Conservation (phyloP, 192 early-diverging fungal genomes). For the Coemansia sp. region DNA sequence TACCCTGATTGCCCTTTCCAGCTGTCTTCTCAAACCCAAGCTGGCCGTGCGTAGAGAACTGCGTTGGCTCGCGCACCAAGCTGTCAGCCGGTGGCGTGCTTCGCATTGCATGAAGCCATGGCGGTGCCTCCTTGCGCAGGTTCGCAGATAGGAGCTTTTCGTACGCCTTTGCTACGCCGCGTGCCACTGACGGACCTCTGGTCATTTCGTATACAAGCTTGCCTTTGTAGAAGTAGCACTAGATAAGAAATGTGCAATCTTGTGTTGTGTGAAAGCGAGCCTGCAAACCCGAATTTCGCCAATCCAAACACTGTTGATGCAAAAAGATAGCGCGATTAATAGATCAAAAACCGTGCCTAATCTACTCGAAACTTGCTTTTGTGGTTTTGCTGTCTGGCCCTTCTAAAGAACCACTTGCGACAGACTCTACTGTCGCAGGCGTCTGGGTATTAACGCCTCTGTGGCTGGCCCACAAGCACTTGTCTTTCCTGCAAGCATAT, state of each 20-base stretch:
- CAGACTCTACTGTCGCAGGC: too few relatives aligned
- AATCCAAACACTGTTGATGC: background rate
- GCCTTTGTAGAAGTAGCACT: background rate
- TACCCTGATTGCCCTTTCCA: background rate
- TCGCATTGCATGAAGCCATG: conserved; percentile 53
- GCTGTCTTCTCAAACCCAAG: conserved; percentile 37
- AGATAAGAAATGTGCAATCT: background rate
- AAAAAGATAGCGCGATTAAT: conserved; percentile 1
- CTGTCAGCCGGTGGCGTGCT: conserved; percentile 47
- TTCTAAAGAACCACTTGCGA: background rate
- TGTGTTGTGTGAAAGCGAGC: background rate
- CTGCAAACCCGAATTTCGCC: background rate
- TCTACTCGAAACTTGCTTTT: background rate
- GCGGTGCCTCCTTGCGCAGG: conserved; percentile 39
- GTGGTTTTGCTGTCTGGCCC: background rate
- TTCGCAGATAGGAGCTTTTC: conserved; percentile 40
- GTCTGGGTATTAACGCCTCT: too few relatives aligned
- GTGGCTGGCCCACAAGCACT: background rate
- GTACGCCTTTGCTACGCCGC: conserved; percentile 33
- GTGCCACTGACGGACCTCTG: conserved; percentile 39
- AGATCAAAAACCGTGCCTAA: background rate
- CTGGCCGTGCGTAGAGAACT: conserved; percentile 37
- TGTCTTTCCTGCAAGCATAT: background rate
- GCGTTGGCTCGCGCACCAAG: conserved; percentile 48
- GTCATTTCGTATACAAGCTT: conserved; percentile 25